Percentiles rank a stretch among this genome's conserved stretches.
phyloP scores from a whole-genome alignment of 768 basidiomycete genomes.

The Hygrocybe coccinea region DNA sequence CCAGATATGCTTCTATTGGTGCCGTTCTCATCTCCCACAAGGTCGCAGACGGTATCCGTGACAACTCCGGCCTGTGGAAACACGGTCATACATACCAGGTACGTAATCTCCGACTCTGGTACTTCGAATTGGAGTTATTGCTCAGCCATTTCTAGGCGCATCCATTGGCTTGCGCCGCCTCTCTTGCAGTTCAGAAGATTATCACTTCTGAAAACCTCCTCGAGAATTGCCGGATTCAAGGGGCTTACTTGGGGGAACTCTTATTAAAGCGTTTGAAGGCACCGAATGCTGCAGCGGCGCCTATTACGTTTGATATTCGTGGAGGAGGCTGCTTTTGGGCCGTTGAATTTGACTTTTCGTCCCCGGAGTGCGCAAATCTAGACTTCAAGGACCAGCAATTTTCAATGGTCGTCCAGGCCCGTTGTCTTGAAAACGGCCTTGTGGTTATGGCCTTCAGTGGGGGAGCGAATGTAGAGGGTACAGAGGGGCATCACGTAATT shows the following conservation, averaged over 20 bases:
- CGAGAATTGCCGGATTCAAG: slow-evolving; percentile 7
- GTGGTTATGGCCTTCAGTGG: slow-evolving; percentile 73
- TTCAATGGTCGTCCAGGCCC: slow-evolving; percentile 66
- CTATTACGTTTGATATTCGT: slow-evolving; percentile 73
- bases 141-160: slow-evolving; percentile 49
- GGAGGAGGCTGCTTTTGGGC: slow-evolving; percentile 83
- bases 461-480: slow-evolving; percentile 63
- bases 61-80: slow-evolving; percentile 68
- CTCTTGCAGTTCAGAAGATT: slow-evolving; percentile 56
- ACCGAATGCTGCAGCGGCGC: slow-evolving; percentile 54
- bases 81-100: slow-evolving; percentile 87
- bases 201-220: slow-evolving; percentile 10
- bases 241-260: slow-evolving; percentile 34
- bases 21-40: slow-evolving; percentile 72
- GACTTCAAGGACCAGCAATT: slow-evolving; percentile 52
- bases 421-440: slow-evolving; percentile 59
- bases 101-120: slow-evolving; percentile 7
- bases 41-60: slow-evolving; percentile 64
- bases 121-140: neutral
- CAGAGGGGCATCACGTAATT: slow-evolving; percentile 64
- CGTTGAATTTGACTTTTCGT: slow-evolving; percentile 70
- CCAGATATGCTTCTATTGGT: slow-evolving; percentile 75
- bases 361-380: slow-evolving; percentile 36
- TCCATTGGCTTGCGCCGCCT: slow-evolving; percentile 71
- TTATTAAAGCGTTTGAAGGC: slow-evolving; percentile 51